Evolutionary conservation across 495 filamentous ascomycete genomes (phyloP).

Genomic region (Penicillium psychrofluorescens): DNA sequence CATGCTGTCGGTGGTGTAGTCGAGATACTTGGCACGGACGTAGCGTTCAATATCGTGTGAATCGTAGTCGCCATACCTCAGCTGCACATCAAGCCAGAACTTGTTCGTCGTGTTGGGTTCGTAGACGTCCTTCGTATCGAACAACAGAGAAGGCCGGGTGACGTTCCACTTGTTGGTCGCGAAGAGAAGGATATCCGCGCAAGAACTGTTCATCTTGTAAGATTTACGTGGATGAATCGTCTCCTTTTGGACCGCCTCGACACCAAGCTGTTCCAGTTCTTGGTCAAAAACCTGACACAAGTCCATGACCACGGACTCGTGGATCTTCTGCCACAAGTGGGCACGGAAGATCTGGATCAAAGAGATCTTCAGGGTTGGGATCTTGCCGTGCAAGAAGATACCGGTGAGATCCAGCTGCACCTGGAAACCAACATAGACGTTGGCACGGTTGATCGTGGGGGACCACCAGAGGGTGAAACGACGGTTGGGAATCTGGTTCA

Average conservation of each 20-base stretch:
- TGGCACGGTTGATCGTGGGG: slow-evolving; percentile 59
- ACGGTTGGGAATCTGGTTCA: slow-evolving; percentile 99
- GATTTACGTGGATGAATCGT: slow-evolving; percentile 99
- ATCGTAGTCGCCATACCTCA: slow-evolving; percentile 98
- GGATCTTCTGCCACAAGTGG: slow-evolving; percentile 99
- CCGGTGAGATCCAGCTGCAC: slow-evolving; percentile 97
- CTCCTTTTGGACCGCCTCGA: slow-evolving; percentile 98
- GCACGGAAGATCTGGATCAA: slow-evolving; percentile 99
- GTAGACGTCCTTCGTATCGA: slow-evolving; percentile 95
- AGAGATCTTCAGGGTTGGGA: slow-evolving; percentile 96
- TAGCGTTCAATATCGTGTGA: slow-evolving; percentile 99
- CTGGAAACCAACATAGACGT: slow-evolving; percentile 84
- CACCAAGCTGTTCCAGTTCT: slow-evolving; percentile 90
- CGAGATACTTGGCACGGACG: slow-evolving; percentile 94
- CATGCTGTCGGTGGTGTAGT: slow-evolving; percentile 99
- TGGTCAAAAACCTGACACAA: slow-evolving; percentile 99
- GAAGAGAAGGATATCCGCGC: slow-evolving; percentile 95
- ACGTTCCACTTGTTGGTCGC: slow-evolving; percentile 99
- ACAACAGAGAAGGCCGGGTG: slow-evolving; percentile 82
- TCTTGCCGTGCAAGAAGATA: slow-evolving; percentile 99
- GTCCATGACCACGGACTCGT: slow-evolving; percentile 99
- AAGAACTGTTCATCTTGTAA: slow-evolving; percentile 99
- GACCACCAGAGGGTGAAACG: slow-evolving; percentile 99
- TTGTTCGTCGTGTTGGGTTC: slow-evolving; percentile 96
- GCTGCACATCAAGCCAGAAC: slow-evolving; percentile 98